Evolutionary conservation across 2,329 filamentous ascomycete species (phyloP).

Genomic region (Fusarium lateritium): DNA sequence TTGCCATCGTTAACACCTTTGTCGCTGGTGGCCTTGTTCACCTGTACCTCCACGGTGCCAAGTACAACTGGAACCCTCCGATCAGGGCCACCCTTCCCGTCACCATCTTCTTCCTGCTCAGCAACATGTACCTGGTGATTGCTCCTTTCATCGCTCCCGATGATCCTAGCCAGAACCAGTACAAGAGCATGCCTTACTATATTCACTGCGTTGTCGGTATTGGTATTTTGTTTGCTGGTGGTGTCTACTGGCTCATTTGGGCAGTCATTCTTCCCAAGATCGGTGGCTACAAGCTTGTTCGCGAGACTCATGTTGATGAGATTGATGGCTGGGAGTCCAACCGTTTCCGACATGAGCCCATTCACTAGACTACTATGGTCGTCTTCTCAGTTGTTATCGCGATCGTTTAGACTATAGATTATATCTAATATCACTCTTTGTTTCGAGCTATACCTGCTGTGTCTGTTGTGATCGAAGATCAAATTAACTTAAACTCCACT

Average conservation of each 20-base stretch:
- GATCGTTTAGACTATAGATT: slow-evolving; percentile 19
- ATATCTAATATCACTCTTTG: slow-evolving; percentile 28
- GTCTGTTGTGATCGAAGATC: too few relatives aligned
- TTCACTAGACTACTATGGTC: slow-evolving; percentile 5
- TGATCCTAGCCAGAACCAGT: slow-evolving; percentile 64
- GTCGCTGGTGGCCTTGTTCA: slow-evolving; percentile 68
- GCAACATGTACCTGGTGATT: slow-evolving; percentile 73
- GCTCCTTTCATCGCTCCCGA: slow-evolving; percentile 71
- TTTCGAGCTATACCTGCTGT: not conserved
- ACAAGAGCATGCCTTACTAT: slow-evolving; percentile 69
- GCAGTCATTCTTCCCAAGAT: slow-evolving; percentile 66
- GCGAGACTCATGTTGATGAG: slow-evolving; percentile 67
- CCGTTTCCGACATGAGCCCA: slow-evolving; percentile 64
- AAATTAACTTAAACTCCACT: not conserved
- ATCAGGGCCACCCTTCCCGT: slow-evolving; percentile 69
- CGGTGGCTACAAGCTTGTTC: slow-evolving; percentile 69
- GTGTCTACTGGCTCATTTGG: slow-evolving; percentile 71
- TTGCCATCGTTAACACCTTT: slow-evolving; percentile 70
- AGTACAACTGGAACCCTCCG: slow-evolving; percentile 68
- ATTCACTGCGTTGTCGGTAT: slow-evolving; percentile 72
- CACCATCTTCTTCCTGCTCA: slow-evolving; percentile 70
- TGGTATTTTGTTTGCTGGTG: slow-evolving; percentile 66
- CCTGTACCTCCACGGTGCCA: slow-evolving; percentile 65
- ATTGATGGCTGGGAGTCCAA: slow-evolving; percentile 75
- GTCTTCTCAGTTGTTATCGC: slow-evolving; percentile 11